Evolutionary conservation across 495 filamentous ascomycete genomes (phyloP), one percentile per base, ranked within the genome.

Genomic region (Lophium mytilinum): DNA sequence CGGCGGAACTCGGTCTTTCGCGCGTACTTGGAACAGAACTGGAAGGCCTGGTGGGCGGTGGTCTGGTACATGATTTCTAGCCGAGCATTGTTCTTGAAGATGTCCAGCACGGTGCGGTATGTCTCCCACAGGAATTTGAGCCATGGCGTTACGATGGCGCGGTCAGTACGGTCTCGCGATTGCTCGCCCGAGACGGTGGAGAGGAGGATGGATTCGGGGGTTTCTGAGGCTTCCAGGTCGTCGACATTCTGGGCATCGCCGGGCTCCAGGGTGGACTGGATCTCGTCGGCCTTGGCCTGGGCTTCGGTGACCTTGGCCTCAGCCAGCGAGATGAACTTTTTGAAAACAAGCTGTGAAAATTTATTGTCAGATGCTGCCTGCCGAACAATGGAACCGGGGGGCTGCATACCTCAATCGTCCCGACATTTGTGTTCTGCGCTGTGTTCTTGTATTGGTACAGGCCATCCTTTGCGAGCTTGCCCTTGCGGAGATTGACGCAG

Each of bases 381-480:
- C 45, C 17, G 21, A 48, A 33, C 2, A 8, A 48, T 48, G 21
- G 24, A 30, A 6, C 24, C 24, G 24, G 21, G 14, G 17, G 39
- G 17, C 17, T 53, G 17, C 75, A 39, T 77, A 89, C 87, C 82
- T 98, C 93, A 71, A 98, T 98, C 37, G 94, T 97, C 64, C 84
- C 90, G 52, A 98, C 91, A 66, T 96, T 98, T 63, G 92, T 96
- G 75, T 97, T 98, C 74, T 98, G 93, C 47, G 89, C 88, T 63
- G 95, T 96, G 71, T 98, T 98, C 81, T 98, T 98, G 81, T 98
- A 98, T 66, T 96, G 90, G 68, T 97, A 98, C 33, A 98, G 79
- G 50, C 93, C 93, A 79, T 98, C 93, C 78, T 98, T 98, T 72
- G 93, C 93, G 33, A 91, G 80, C 73, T 97, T 98, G 56, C 92